These are phyloP conservation scores for Talaromyces stipitatus DNA, from an alignment of 495 filamentous ascomycete genomes.

Conservation along the genomic window DNA sequence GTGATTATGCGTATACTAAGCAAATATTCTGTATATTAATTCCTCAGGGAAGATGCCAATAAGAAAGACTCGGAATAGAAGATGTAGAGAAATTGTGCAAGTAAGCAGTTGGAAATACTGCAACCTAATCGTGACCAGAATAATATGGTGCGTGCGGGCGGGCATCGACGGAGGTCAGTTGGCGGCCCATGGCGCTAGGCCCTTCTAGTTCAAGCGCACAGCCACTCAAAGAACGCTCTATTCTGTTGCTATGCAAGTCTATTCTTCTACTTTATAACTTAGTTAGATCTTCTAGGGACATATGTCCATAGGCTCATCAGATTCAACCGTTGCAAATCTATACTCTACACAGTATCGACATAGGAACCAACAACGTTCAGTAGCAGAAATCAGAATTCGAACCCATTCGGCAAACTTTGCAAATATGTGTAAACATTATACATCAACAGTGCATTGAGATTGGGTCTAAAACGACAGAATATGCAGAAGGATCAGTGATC, in stretches of 20 bases:
- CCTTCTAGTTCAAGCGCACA: neutral
- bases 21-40: too few relatives aligned
- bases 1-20: too few relatives aligned
- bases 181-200: neutral
- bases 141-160: neutral
- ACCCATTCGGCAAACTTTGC: neutral
- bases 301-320: too few relatives aligned
- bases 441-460: neutral
- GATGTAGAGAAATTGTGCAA: neutral
- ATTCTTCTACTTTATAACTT: too few relatives aligned
- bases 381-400: neutral
- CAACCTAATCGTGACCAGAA: neutral
- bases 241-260: too few relatives aligned
- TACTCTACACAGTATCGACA: neutral
- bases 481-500: neutral
- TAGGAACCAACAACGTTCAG: neutral
- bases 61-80: neutral
- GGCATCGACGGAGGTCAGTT: neutral
- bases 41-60: too few relatives aligned
- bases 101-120: neutral
- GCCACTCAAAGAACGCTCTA: neutral
- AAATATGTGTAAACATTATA: neutral
- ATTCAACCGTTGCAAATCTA: neutral
- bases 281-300: too few relatives aligned
- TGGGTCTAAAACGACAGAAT: neutral